Evolutionary conservation across 2,329 filamentous ascomycete genomes (phyloP).

Genomic region (Ceratocystis smalleyi): DNA sequence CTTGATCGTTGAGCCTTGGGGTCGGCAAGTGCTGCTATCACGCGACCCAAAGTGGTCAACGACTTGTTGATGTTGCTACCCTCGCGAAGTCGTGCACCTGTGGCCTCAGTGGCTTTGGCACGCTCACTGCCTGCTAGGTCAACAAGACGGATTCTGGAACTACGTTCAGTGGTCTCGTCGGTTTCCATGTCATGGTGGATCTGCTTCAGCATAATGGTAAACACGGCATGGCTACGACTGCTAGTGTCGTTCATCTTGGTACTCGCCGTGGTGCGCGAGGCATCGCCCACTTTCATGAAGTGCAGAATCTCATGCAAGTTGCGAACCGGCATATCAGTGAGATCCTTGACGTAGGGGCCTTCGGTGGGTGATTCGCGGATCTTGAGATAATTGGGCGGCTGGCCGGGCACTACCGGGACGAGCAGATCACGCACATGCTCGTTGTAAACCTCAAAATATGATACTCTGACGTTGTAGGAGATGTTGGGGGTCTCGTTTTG

Average conservation of each 20-base stretch:
- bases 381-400: constrained; percentile 81
- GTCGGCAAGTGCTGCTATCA: constrained; percentile 74
- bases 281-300: constrained; percentile 79
- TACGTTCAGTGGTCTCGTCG: constrained; percentile 93
- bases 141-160: constrained; percentile 83
- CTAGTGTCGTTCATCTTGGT: constrained; percentile 99
- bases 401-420: constrained; percentile 52
- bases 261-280: constrained; percentile 72
- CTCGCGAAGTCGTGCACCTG: constrained; percentile 75
- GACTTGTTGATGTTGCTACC: constrained; percentile 99
- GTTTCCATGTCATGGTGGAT: constrained; percentile 94
- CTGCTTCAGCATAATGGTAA: constrained; percentile 95
- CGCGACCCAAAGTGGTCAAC: constrained; percentile 81
- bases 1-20: constrained; percentile 35
- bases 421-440: constrained; percentile 93
- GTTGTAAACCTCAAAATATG: constrained; percentile 99
- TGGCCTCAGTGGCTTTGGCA: constrained; percentile 89
- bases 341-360: constrained; percentile 89
- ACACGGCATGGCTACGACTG: constrained; percentile 89
- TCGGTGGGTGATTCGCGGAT: constrained; percentile 91
- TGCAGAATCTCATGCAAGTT: constrained; percentile 76
- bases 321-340: constrained; percentile 84
- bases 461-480: constrained; percentile 92
- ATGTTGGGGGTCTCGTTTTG: constrained; percentile 73
- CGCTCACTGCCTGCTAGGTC: constrained; percentile 90